phyloP scores from a whole-genome alignment of 495 filamentous ascomycete species.

The Neurospora intermedia region DNA sequence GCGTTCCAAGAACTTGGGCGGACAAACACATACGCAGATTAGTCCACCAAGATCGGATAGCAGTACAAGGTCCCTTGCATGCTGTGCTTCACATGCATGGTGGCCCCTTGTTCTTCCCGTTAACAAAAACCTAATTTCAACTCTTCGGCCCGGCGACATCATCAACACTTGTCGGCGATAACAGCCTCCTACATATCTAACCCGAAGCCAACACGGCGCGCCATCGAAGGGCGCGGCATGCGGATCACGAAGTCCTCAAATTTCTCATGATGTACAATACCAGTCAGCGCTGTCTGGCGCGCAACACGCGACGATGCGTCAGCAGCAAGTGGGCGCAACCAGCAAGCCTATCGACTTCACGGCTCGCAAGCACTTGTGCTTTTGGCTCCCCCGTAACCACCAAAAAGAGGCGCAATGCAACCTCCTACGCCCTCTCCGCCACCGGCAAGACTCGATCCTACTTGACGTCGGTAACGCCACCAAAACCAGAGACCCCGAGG shows the following conservation, averaged over 20 bases:
- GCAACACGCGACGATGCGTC: neutral
- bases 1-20: neutral
- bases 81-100: neutral
- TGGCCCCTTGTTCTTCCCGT: neutral
- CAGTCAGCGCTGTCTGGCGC: constrained; percentile 9
- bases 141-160: neutral
- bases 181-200: neutral
- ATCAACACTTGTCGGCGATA: neutral
- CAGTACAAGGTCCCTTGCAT: neutral
- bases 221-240: neutral
- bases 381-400: neutral
- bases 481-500: constrained; percentile 14
- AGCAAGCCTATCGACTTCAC: neutral
- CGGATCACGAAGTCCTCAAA: neutral
- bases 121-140: neutral
- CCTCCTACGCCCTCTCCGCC: neutral
- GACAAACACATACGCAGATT: neutral
- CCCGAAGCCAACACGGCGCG: neutral
- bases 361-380: neutral
- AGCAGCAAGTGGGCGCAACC: neutral
- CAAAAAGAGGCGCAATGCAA: neutral
- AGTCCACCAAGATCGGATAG: neutral
- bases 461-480: constrained; percentile 4
- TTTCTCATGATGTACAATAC: constrained; percentile 15
- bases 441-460: neutral